Conservation (phyloP, 108 stramenopile species). For the Cylindrotheca closterium region DNA sequence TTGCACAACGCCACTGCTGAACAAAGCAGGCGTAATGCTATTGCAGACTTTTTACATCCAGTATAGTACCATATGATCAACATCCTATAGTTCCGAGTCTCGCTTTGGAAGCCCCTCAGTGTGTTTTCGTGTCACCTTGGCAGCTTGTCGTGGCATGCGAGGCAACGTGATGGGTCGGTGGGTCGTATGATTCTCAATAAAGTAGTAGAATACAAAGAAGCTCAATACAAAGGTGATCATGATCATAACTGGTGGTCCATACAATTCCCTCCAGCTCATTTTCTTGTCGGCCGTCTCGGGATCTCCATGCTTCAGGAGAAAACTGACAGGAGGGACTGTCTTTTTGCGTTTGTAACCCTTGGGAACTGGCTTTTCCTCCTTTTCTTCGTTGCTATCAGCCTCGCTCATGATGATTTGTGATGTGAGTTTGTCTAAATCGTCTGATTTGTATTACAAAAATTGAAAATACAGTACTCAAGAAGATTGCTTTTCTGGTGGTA, state of each 20-base stretch:
- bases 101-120: too few relatives aligned
- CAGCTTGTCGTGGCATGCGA: background rate
- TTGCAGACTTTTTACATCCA: too few relatives aligned
- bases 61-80: too few relatives aligned
- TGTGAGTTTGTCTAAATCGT: background rate
- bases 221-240: constrained; percentile 13
- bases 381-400: constrained; percentile 4
- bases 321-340: constrained; percentile 7
- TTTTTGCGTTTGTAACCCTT: background rate
- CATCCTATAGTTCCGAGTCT: too few relatives aligned
- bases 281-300: constrained; percentile 21
- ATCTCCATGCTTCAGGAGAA: constrained; percentile 22
- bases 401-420: background rate
- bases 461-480: too few relatives aligned
- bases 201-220: constrained; percentile 1
- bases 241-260: constrained; percentile 14
- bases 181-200: background rate
- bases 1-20: too few relatives aligned
- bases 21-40: too few relatives aligned
- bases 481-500: too few relatives aligned
- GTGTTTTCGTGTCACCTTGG: too few relatives aligned
- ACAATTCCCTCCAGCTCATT: constrained; percentile 8
- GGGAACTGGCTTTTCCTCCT: background rate
- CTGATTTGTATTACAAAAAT: too few relatives aligned
- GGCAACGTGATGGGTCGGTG: background rate